phyloP scores from a whole-genome alignment of 306 rosid genomes.

The Vachellia collinsii region DNA sequence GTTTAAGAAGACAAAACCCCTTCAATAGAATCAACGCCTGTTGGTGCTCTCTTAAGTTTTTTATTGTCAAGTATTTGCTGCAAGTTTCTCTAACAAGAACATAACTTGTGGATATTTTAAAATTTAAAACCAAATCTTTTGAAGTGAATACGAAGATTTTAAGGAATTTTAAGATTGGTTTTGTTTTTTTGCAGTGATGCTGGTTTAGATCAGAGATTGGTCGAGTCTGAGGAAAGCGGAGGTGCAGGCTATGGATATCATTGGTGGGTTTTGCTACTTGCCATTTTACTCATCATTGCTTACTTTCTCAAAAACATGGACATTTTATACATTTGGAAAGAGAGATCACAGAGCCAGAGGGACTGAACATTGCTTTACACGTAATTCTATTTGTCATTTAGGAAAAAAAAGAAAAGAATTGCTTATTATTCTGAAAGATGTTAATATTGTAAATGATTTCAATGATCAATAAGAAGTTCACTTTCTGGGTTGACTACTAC shows the following conservation, averaged over 20 bases:
- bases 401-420: background rate
- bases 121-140: background rate
- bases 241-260: slow-evolving; percentile 32
- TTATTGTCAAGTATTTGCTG: background rate
- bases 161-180: background rate
- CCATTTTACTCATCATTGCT: slow-evolving; percentile 37
- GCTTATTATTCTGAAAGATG: background rate
- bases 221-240: slow-evolving; percentile 7
- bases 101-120: background rate
- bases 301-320: slow-evolving; percentile 40
- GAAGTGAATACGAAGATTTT: background rate
- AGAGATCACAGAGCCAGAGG: slow-evolving; percentile 27
- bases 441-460: slow-evolving; percentile 29
- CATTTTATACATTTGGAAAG: slow-evolving; percentile 34
- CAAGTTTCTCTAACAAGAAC: background rate
- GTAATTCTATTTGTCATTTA: slow-evolving; percentile 11
- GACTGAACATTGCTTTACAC: slow-evolving; percentile 20
- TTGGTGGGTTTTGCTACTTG: slow-evolving; percentile 48
- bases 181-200: slow-evolving; percentile 40
- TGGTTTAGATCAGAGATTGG: slow-evolving; percentile 22
- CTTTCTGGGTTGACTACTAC: no score
- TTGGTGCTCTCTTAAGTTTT: background rate
- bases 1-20: no score
- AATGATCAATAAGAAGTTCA: no score
- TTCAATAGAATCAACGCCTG: no score